These are phyloP conservation scores for Boletus insuetus DNA, from an alignment of 768 basidiomycete species.

Conservation along the genomic window DNA sequence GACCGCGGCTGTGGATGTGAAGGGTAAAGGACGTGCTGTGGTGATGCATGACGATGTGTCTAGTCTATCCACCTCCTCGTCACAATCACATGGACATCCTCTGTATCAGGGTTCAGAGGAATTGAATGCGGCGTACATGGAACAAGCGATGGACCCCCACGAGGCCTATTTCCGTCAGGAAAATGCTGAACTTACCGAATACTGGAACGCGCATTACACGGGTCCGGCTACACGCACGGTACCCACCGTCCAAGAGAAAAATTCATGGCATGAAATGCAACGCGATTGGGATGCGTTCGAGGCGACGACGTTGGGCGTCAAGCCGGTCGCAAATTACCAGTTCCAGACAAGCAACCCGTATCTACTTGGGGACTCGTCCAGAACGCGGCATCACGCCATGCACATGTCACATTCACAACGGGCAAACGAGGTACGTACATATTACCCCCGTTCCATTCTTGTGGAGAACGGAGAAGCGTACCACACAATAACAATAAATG, in stretches of 20 bases:
- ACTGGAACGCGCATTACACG: conserved; percentile 51
- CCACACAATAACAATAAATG: background rate
- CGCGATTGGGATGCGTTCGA: conserved; percentile 81
- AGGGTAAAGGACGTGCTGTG: conserved; percentile 63
- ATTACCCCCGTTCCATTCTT: conserved; percentile 7
- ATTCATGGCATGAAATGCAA: conserved; percentile 65
- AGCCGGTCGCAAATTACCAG: conserved; percentile 54
- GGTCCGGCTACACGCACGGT: conserved; percentile 7
- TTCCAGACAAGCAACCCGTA: conserved; percentile 84
- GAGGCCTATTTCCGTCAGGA: conserved; percentile 72
- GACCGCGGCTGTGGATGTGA: conserved; percentile 39
- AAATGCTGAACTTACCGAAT: conserved; percentile 61
- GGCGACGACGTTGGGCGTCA: conserved; percentile 65
- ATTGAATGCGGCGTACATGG: conserved; percentile 16
- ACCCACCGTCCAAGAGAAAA: conserved; percentile 28
- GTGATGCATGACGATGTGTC: background rate
- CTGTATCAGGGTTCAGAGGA: conserved; percentile 21
- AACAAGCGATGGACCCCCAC: conserved; percentile 40
- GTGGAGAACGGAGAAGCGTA: conserved; percentile 8
- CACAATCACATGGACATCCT: conserved; percentile 10
- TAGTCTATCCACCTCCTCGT: background rate
- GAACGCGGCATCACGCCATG: conserved; percentile 44
- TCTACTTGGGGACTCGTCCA: conserved; percentile 54
- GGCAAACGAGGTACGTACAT: conserved; percentile 40
- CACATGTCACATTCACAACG: conserved; percentile 30